These are phyloP conservation scores for Calvatia gigantea DNA, from an alignment of 768 basidiomycete genomes.

Conservation along the genomic window DNA sequence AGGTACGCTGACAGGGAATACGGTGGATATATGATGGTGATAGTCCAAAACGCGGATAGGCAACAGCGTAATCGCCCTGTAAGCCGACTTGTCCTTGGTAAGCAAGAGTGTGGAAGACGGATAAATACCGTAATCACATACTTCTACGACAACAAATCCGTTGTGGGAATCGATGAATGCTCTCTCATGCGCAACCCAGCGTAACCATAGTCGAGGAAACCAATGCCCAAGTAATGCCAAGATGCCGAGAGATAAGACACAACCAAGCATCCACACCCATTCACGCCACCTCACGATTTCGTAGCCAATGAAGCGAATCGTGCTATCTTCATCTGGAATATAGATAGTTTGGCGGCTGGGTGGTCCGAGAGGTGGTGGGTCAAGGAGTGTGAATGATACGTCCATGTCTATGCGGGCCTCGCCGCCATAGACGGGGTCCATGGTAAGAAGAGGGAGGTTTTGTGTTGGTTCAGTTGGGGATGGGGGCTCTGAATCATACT, in stretches of 20 bases:
- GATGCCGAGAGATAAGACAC: constrained; percentile 65
- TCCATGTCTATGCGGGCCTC: constrained; percentile 84
- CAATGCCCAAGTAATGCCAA: constrained; percentile 86
- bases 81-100: constrained; percentile 61
- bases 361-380: constrained; percentile 75
- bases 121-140: constrained; percentile 36
- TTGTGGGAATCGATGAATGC: constrained; percentile 69
- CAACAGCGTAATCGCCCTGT: constrained; percentile 78
- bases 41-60: constrained; percentile 67
- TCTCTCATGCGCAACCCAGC: constrained; percentile 78
- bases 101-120: constrained; percentile 8
- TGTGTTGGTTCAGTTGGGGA: constrained; percentile 47
- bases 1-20: constrained; percentile 51
- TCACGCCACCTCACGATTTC: constrained; percentile 61
- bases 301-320: constrained; percentile 85
- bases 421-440: constrained; percentile 81
- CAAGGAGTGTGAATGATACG: constrained; percentile 52
- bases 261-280: constrained; percentile 68
- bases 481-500: constrained; percentile 69
- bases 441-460: constrained; percentile 62
- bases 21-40: constrained; percentile 75
- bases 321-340: constrained; percentile 86
- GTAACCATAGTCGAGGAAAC: constrained; percentile 91
- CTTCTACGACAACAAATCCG: constrained; percentile 89
- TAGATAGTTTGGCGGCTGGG: constrained; percentile 85